Conservation (phyloP, 495 filamentous ascomycete species). For the Thermothielavioides terrestris region DNA sequence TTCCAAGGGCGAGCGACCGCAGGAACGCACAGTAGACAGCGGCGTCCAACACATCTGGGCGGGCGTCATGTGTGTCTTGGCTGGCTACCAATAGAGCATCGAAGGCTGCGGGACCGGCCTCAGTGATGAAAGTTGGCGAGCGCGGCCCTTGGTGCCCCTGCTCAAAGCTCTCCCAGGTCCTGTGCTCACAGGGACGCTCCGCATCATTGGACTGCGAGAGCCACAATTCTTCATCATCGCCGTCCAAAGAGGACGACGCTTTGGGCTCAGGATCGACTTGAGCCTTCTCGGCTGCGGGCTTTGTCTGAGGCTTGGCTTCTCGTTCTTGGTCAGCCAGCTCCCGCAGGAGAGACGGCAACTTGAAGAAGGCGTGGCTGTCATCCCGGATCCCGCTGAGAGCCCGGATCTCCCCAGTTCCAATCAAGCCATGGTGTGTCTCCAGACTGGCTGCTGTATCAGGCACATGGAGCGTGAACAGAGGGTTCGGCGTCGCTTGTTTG, state of each 20-base stretch:
- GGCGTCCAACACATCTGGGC: slow-evolving; percentile 30
- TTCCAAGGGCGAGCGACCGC: slow-evolving; percentile 65
- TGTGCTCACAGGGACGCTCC: slow-evolving; percentile 38
- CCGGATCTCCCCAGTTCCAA: background rate
- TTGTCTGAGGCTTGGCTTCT: background rate
- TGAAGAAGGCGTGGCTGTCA: slow-evolving; percentile 34
- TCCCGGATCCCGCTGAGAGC: background rate
- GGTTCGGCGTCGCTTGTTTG: too few species aligned
- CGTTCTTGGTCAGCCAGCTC: slow-evolving; percentile 23
- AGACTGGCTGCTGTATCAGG: background rate
- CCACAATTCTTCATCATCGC: slow-evolving; percentile 49
- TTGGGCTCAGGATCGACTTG: slow-evolving; percentile 1
- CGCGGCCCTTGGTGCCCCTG: slow-evolving; percentile 24
- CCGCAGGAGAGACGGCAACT: slow-evolving; percentile 28
- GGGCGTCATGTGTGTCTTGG: slow-evolving; percentile 2
- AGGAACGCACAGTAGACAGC: slow-evolving; percentile 53
- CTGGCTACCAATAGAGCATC: slow-evolving; percentile 52
- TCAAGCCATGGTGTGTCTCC: background rate
- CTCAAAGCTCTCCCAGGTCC: slow-evolving; percentile 67
- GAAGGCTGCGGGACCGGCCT: slow-evolving; percentile 63
- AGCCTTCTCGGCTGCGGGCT: background rate
- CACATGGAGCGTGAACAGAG: slow-evolving; percentile 23
- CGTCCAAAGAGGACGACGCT: too few species aligned
- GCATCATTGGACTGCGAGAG: slow-evolving; percentile 27
- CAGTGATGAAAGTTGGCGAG: slow-evolving; percentile 57